phyloP scores from a whole-genome alignment of 2,329 filamentous ascomycete genomes.

The Ophiostoma angusticollis region DNA sequence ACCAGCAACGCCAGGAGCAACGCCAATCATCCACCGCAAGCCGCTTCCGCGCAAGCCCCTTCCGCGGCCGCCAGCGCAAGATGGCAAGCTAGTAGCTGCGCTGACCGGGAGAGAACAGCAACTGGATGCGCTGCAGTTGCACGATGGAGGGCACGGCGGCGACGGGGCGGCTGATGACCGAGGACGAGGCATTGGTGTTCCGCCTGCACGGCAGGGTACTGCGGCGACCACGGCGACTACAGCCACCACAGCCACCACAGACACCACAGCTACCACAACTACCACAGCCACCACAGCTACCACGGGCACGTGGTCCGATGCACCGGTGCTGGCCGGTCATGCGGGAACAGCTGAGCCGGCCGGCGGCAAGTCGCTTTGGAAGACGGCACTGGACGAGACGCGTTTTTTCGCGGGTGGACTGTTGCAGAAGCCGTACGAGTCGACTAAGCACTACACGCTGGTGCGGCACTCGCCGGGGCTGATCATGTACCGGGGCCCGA shows the following conservation, averaged over 20 bases:
- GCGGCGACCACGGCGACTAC: neutral
- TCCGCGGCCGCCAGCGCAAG: neutral
- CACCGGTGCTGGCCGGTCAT: no score
- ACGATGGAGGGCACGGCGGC: neutral
- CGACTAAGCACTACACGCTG: conserved; percentile 52
- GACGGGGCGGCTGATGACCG: no score
- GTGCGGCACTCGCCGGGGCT: conserved; percentile 52
- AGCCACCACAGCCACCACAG: neutral
- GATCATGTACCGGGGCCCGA: conserved; percentile 52
- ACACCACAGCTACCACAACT: neutral
- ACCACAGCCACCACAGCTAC: neutral
- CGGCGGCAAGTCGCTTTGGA: conserved; percentile 24
- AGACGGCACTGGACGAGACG: conserved; percentile 41
- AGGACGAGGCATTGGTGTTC: neutral
- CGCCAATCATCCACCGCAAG: conserved; percentile 5
- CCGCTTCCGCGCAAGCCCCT: conserved; percentile 1
- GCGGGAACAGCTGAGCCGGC: no score
- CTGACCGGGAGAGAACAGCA: neutral
- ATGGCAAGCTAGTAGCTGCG: neutral
- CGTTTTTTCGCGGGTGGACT: conserved; percentile 54
- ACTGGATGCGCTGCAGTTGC: neutral
- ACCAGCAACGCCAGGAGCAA: neutral
- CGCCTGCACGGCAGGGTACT: neutral
- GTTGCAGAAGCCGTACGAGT: conserved; percentile 49
- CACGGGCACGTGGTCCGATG: no score